Conservation (phyloP, 2,329 filamentous ascomycete genomes). For the Diaporthe caulivora region DNA sequence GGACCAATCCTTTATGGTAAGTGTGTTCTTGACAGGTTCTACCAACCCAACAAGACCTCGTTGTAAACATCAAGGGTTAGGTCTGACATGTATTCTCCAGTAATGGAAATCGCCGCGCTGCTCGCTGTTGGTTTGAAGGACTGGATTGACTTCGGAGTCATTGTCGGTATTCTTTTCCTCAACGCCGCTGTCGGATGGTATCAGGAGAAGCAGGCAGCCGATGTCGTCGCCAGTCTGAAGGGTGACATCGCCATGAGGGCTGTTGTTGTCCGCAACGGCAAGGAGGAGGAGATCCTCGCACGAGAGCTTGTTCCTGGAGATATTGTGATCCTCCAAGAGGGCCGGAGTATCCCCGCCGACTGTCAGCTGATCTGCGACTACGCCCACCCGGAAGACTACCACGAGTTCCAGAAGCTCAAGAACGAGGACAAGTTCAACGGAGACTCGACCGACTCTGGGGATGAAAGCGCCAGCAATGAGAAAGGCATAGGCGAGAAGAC, state of each 20-base stretch:
- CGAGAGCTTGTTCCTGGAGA: slow-evolving; percentile 80
- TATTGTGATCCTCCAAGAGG: slow-evolving; percentile 78
- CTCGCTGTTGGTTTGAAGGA: slow-evolving; percentile 79
- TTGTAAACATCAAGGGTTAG: neutral
- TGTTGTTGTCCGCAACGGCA: slow-evolving; percentile 74
- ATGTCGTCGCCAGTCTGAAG: slow-evolving; percentile 78
- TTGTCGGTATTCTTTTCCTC: slow-evolving; percentile 78
- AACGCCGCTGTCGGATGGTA: slow-evolving; percentile 83
- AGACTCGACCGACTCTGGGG: slow-evolving; percentile 43
- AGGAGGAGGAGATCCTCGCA: slow-evolving; percentile 75
- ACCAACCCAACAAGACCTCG: neutral
- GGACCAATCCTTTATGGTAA: slow-evolving; percentile 69
- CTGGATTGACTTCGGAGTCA: slow-evolving; percentile 81
- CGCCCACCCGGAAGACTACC: slow-evolving; percentile 69
- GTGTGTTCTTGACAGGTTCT: slow-evolving; percentile 44
- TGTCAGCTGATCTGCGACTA: slow-evolving; percentile 78
- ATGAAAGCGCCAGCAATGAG: slow-evolving; percentile 26
- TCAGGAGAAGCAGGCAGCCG: slow-evolving; percentile 81
- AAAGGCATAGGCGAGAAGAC: slow-evolving; percentile 12
- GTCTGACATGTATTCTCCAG: slow-evolving; percentile 50
- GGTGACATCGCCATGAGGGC: slow-evolving; percentile 82
- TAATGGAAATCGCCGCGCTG: slow-evolving; percentile 81
- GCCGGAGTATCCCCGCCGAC: slow-evolving; percentile 75
- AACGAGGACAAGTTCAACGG: slow-evolving; percentile 68
- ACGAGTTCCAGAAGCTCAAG: slow-evolving; percentile 64